Conservation (phyloP, 139 green algal genomes). For the Chlamydomonas incerta region DNA sequence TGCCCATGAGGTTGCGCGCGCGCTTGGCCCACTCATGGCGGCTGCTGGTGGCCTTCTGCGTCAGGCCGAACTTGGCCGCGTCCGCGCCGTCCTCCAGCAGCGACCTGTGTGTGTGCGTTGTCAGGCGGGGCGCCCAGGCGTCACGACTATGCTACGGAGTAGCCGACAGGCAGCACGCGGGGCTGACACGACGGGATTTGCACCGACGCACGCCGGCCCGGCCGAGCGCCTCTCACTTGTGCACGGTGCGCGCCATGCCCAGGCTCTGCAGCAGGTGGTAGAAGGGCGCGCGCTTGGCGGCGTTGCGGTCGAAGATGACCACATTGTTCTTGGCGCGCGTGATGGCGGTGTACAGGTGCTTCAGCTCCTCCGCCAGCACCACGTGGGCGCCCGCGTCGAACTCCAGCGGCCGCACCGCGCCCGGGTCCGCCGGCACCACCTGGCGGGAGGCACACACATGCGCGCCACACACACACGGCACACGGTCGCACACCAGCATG, state of each 20-base stretch:
- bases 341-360: constrained; percentile 86
- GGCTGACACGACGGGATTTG: no score
- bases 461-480: no score
- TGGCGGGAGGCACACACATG: no score
- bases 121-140: no score
- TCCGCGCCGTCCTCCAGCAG: constrained; percentile 48
- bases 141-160: no score
- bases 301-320: constrained; percentile 49
- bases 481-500: no score
- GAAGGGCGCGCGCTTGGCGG: constrained; percentile 45
- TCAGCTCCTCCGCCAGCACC: constrained; percentile 82
- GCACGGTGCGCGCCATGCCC: constrained; percentile 43
- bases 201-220: no score
- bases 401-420: constrained; percentile 20
- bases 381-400: constrained; percentile 49
- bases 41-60: constrained; percentile 44
- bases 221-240: neutral
- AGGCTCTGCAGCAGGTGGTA: constrained; percentile 53
- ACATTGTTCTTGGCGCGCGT: constrained; percentile 82
- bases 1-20: constrained; percentile 38
- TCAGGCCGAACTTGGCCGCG: constrained; percentile 42
- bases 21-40: constrained; percentile 49
- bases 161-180: neutral
- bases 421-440: neutral
- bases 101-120: constrained; percentile 22